phyloP scores from a whole-genome alignment of 345 rosid genomes.

The Gossypium raimondii region DNA sequence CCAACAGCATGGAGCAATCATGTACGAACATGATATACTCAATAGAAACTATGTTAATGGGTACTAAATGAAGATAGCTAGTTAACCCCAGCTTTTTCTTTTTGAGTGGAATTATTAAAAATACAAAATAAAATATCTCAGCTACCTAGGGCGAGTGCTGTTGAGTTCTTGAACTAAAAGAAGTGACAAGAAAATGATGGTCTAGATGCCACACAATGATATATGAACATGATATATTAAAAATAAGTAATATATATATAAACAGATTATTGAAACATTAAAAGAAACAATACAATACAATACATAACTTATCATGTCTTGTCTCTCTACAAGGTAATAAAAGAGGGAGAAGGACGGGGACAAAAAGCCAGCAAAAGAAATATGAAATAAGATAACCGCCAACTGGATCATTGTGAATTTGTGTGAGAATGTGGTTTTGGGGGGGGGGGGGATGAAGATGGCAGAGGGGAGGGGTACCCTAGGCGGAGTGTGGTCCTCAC shows the following conservation, averaged over 20 bases:
- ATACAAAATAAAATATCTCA: not conserved
- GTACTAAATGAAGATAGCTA: not conserved
- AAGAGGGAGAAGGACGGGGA: not conserved
- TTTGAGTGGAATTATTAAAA: too few species aligned
- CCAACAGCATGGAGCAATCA: not conserved
- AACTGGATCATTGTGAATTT: slow-evolving; percentile 22
- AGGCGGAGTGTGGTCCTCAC: slow-evolving; percentile 29
- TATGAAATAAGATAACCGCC: slow-evolving; percentile 24
- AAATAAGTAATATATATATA: not conserved
- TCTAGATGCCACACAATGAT: not conserved
- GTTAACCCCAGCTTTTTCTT: not conserved
- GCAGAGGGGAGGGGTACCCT: not conserved
- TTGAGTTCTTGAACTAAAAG: not conserved
- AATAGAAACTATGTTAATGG: not conserved
- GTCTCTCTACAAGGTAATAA: not conserved
- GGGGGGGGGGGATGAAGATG: not conserved
- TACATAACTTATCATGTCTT: not conserved
- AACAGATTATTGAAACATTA: not conserved
- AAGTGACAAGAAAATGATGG: slow-evolving; percentile 3
- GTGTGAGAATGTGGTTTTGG: slow-evolving; percentile 10
- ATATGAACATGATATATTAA: not conserved
- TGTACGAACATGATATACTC: too few species aligned
- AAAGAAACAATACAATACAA: not conserved
- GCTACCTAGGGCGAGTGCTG: not conserved
- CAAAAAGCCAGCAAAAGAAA: slow-evolving; percentile 22